phyloP scores from a whole-genome alignment of 2,329 filamentous ascomycete species.

The Stagonosporopsis rhizophila region DNA sequence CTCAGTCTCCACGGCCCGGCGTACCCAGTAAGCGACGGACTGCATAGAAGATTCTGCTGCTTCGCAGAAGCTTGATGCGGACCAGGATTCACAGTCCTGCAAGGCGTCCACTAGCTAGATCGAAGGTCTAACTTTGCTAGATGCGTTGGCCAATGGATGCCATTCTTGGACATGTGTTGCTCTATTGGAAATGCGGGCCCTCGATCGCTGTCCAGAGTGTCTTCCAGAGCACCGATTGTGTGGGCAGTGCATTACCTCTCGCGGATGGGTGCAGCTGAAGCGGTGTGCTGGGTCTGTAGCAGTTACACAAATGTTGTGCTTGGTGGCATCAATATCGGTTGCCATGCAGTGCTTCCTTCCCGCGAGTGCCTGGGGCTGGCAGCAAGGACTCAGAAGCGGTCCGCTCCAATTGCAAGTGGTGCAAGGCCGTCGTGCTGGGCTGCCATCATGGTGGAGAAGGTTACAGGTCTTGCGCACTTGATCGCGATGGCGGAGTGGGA shows the following conservation, averaged over 20 bases:
- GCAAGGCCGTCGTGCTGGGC: slow-evolving; percentile 23
- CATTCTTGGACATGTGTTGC: slow-evolving; percentile 25
- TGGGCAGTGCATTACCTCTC: slow-evolving; percentile 27
- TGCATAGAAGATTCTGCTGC: slow-evolving; percentile 19
- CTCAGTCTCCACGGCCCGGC: slow-evolving; percentile 10
- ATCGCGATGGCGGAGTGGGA: slow-evolving; percentile 23
- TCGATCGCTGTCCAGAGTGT: slow-evolving; percentile 7
- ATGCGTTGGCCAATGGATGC: slow-evolving; percentile 34
- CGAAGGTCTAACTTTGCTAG: slow-evolving; percentile 19
- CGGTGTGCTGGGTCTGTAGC: slow-evolving; percentile 38
- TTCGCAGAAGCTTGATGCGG: slow-evolving; percentile 18
- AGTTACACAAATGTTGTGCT: slow-evolving; percentile 40
- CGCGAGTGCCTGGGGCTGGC: slow-evolving; percentile 9
- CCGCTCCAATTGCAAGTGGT: slow-evolving; percentile 22
- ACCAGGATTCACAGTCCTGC: slow-evolving; percentile 12
- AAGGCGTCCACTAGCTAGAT: slow-evolving; percentile 21
- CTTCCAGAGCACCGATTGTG: slow-evolving; percentile 27
- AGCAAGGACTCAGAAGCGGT: slow-evolving; percentile 22
- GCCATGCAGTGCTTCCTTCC: slow-evolving; percentile 29
- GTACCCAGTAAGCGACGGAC: slow-evolving; percentile 5
- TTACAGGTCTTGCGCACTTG: slow-evolving; percentile 20
- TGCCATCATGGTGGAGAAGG: slow-evolving; percentile 33
- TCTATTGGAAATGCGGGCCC: slow-evolving; percentile 23
- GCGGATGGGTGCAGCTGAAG: slow-evolving; percentile 33
- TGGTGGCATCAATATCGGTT: slow-evolving; percentile 41